Evolutionary conservation across 179 eudicot species (phyloP), one percentile per base, ranked within the genome.

Genomic region (Silene vulgaris): DNA sequence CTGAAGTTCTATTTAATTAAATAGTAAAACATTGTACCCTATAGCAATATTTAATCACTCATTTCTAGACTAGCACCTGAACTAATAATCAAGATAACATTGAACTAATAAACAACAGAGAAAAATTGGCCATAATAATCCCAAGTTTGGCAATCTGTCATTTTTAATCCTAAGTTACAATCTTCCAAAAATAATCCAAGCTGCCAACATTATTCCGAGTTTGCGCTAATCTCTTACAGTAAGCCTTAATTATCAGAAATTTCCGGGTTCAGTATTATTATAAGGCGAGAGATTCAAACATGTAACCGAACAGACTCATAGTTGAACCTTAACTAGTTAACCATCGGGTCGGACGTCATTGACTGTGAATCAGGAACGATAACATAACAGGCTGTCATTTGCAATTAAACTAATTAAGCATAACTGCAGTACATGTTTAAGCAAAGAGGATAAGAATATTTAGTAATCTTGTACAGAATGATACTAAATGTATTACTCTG

Each of bases 391-490:
- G n/a, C 5, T 52, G 59, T 52, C 14, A 52, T 52, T 16, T 52
- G 59, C 59, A 52, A 52, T 52, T 52, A 52, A 19, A 52, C 3
- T 52, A 52, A 52, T 52, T 14, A 40, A 52, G 59, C 59, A 52
- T 40, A 14, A 52, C 17, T 52, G 59, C 59, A 52, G 59, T 35
- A 40, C 30, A 30, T 68, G 11, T 68, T 40, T 68, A 69, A 69
- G 57, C 67, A 70, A 48, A 74, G 20, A 40, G 48, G 79, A 76
- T 56, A 76, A 75, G 74, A 19, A 65, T 17, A 68, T 8, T 14
- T 35, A 65, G 74, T 67, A 30, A 76, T 68, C n/a, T 2, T 37
- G 17, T 11, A 26, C 64, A 16, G 17, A 69, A 54, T 40, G 52
- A 21, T 71, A 29, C 62, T 52, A 17, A 8, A 1, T 5, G 65